A percentile compares a stretch with the other conserved stretches of the same genome.
Evolutionary conservation across 768 basidiomycete genomes (phyloP).

Genomic region (Boletus edulis): DNA sequence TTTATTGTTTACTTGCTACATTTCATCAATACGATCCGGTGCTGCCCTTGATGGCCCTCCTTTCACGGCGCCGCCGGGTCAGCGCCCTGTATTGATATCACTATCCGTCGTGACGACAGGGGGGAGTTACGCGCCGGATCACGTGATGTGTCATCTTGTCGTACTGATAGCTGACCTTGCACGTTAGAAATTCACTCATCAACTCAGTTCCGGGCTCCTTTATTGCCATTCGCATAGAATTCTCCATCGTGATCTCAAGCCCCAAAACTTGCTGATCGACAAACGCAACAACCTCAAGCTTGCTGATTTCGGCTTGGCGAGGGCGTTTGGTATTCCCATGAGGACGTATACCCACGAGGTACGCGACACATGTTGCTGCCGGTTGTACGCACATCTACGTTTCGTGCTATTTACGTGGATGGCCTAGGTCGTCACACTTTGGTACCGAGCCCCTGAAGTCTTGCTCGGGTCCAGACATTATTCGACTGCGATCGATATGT

Average conservation of each 20-base stretch:
- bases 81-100: constrained; percentile 17
- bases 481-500: constrained; percentile 98
- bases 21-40: not conserved
- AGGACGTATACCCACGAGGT: constrained; percentile 99
- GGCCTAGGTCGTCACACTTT: constrained; percentile 91
- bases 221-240: constrained; percentile 96
- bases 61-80: not conserved
- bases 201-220: constrained; percentile 85
- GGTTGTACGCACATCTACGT: not conserved
- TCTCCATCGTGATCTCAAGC: constrained; percentile 95
- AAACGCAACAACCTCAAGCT: constrained; percentile 88
- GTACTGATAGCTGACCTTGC: constrained; percentile 9
- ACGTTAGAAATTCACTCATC: constrained; percentile 90
- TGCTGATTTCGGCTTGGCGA: constrained; percentile 93
- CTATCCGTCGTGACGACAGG: constrained; percentile 19
- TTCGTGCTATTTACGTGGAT: constrained; percentile 9
- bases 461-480: constrained; percentile 95
- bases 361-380: constrained; percentile 18
- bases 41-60: not conserved
- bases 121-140: constrained; percentile 25
- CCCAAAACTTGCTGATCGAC: constrained; percentile 94
- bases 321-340: constrained; percentile 98
- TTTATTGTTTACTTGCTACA: constrained; percentile 9
- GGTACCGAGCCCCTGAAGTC: constrained; percentile 99
- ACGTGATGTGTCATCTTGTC: constrained; percentile 26